Percentiles rank a stretch among this genome's conserved stretches.
These are phyloP conservation scores for Pythium sp. DNA, from an alignment of 352 stramenopile species.

Conservation along the genomic window DNA sequence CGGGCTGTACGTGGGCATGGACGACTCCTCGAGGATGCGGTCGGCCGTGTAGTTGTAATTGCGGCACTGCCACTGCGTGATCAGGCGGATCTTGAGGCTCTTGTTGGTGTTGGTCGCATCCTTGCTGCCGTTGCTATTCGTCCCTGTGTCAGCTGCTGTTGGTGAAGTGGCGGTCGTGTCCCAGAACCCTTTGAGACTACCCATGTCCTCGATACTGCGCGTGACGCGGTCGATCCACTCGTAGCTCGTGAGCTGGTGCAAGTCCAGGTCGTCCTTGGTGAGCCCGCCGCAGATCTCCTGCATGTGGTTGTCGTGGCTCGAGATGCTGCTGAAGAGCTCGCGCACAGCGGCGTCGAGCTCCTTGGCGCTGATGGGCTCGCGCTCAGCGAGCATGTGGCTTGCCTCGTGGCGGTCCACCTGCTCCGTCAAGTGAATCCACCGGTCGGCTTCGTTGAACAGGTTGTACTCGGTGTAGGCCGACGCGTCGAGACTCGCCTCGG, in stretches of 20 bases:
- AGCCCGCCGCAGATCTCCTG: constrained; percentile 41
- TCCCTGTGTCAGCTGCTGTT: background rate
- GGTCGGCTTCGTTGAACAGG: constrained; percentile 20
- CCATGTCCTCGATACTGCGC: constrained; percentile 35
- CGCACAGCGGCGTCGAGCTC: constrained; percentile 34
- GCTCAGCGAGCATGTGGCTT: constrained; percentile 32
- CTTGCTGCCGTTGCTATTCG: background rate
- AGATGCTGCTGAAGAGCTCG: constrained; percentile 38
- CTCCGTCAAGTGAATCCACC: constrained; percentile 33
- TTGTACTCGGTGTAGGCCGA: constrained; percentile 16
- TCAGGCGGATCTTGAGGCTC: constrained; percentile 30
- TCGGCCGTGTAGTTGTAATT: constrained; percentile 60
- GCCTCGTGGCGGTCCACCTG: constrained; percentile 32
- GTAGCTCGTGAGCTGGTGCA: constrained; percentile 50
- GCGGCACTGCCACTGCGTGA: constrained; percentile 59
- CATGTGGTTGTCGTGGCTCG: constrained; percentile 55
- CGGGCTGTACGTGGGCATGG: constrained; percentile 56
- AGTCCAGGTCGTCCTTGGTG: constrained; percentile 35
- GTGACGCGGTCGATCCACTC: constrained; percentile 56
- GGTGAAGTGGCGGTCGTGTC: constrained; percentile 10
- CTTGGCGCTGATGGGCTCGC: constrained; percentile 32
- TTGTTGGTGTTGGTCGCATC: background rate
- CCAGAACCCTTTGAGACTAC: constrained; percentile 30
- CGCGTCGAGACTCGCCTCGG: constrained; percentile 16
- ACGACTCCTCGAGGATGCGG: constrained; percentile 53